Evolutionary conservation across 208 protist genomes (phyloP).

Genomic region (Leptomonas seymouri): DNA sequence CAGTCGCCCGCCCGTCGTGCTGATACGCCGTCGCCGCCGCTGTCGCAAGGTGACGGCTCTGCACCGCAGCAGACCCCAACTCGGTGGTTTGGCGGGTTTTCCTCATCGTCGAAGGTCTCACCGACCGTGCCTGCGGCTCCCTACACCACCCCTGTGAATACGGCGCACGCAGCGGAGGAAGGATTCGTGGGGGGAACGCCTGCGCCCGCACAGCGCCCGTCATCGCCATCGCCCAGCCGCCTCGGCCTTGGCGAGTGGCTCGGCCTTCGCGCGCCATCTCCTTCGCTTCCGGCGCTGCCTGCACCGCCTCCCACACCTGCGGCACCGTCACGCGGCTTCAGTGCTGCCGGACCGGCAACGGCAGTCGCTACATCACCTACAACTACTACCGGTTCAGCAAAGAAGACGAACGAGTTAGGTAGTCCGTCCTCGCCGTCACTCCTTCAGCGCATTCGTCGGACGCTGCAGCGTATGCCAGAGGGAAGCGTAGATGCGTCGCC

Average conservation of each 20-base stretch:
- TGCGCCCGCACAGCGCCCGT: not conserved
- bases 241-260: constrained; percentile 7
- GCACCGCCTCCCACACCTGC: constrained; percentile 14
- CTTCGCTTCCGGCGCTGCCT: constrained; percentile 3
- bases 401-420: not conserved
- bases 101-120: not conserved
- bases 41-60: not conserved
- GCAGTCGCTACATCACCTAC: not conserved
- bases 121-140: constrained; percentile 5
- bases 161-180: not conserved
- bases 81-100: constrained; percentile 11
- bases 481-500: constrained; percentile 11
- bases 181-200: not conserved
- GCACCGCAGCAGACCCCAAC: constrained; percentile 3
- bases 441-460: constrained; percentile 9
- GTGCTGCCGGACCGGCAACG: not conserved
- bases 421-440: not conserved
- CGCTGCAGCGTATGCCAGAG: constrained; percentile 7
- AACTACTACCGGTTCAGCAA: not conserved
- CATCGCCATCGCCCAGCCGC: constrained; percentile 1
- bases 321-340: not conserved
- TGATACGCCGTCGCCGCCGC: constrained; percentile 9
- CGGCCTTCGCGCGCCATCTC: constrained; percentile 7
- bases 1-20: constrained; percentile 31
- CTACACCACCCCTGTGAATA: constrained; percentile 4